phyloP scores from a whole-genome alignment of 352 stramenopile species.

The Phytophthora capsici region DNA sequence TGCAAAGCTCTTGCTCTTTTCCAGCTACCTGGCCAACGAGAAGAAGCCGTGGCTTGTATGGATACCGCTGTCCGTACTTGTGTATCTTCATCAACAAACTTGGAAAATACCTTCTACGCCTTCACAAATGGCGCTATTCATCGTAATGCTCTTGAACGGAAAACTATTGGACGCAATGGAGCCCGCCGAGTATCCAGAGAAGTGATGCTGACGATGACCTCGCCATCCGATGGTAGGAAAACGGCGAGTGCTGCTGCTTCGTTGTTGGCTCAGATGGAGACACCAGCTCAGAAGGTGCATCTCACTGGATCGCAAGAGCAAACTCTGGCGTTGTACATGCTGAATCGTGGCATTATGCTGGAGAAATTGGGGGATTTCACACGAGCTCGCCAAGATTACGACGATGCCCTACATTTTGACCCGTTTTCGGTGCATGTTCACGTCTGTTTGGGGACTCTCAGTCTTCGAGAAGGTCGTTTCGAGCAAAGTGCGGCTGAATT shows the following conservation, averaged over 20 bases:
- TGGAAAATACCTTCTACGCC: conserved; percentile 74
- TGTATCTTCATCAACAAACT: conserved; percentile 58
- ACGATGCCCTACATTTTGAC: conserved; percentile 73
- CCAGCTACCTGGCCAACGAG: conserved; percentile 38
- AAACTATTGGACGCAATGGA: conserved; percentile 43
- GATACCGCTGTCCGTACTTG: conserved; percentile 60
- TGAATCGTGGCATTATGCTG: conserved; percentile 73
- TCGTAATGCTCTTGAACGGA: conserved; percentile 63
- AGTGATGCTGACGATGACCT: not conserved
- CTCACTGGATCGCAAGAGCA: conserved; percentile 70
- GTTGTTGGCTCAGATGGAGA: conserved; percentile 23
- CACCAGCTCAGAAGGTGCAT: conserved; percentile 15
- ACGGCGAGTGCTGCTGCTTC: conserved; percentile 15
- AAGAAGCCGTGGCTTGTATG: conserved; percentile 66
- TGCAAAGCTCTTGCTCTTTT: conserved; percentile 69
- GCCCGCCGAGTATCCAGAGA: conserved; percentile 9
- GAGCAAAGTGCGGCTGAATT: conserved; percentile 45
- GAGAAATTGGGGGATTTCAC: conserved; percentile 58
- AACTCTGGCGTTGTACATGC: conserved; percentile 69
- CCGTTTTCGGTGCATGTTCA: conserved; percentile 59
- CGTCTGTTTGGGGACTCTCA: conserved; percentile 69
- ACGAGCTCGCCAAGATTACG: conserved; percentile 61
- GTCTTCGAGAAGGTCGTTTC: conserved; percentile 49
- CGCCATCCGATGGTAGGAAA: not conserved
- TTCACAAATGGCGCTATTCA: conserved; percentile 58